Percentiles rank a stretch among this genome's conserved stretches.
Evolutionary conservation across 345 rosid genomes (phyloP).

Genomic region (Lepidium africanum): DNA sequence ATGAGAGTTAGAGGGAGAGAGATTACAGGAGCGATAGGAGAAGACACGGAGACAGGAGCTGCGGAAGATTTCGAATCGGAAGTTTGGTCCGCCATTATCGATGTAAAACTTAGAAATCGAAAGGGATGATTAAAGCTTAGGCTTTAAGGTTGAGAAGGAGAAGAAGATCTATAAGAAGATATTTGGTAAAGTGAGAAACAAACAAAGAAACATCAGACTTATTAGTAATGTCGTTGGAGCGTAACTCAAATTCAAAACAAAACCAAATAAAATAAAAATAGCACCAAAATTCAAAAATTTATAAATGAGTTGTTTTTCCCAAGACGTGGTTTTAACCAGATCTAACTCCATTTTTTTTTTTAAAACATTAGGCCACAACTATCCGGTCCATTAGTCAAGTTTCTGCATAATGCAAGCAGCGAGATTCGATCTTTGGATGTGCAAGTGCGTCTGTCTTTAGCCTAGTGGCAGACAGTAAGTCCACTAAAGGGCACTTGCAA

Average conservation of each 20-base stretch:
- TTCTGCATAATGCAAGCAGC: no score
- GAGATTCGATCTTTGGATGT: no score
- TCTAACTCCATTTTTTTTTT: no score
- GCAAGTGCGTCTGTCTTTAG: no score
- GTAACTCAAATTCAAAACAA: constrained; percentile 1
- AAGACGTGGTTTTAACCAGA: background rate
- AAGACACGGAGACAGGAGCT: constrained; percentile 34
- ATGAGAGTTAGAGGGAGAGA: background rate
- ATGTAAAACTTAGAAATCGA: background rate
- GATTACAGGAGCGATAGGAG: constrained; percentile 39
- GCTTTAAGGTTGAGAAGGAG: background rate
- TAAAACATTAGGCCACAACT: no score
- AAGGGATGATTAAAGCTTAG: background rate
- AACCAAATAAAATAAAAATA: background rate
- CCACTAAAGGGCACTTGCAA: no score
- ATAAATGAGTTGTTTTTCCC: background rate
- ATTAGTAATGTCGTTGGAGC: constrained; percentile 20
- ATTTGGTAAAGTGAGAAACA: constrained; percentile 25
- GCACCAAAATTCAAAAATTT: background rate
- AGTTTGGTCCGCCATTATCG: constrained; percentile 43
- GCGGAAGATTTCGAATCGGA: constrained; percentile 43
- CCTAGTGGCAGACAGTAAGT: no score
- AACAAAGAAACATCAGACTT: constrained; percentile 14
- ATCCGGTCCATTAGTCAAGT: no score
- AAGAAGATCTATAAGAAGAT: constrained; percentile 5